Percentiles rank a stretch among this genome's conserved stretches.
phyloP scores from a whole-genome alignment of 108 stramenopile genomes.

The Pinguiococcus pyrenoidosus region DNA sequence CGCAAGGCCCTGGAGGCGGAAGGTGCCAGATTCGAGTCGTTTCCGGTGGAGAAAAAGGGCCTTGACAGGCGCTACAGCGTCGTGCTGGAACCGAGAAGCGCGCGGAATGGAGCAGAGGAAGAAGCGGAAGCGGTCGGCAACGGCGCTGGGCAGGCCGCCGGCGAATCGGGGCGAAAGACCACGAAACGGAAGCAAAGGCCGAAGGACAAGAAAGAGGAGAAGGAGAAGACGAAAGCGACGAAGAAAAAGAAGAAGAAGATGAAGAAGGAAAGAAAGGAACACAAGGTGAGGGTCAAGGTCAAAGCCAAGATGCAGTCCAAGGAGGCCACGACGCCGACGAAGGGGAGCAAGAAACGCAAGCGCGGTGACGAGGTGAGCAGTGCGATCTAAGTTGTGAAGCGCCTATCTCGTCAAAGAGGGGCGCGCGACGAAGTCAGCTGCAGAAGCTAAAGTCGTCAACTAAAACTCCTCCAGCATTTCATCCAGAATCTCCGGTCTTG shows the following conservation, averaged over 20 bases:
- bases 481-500: no score
- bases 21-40: no score
- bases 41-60: no score
- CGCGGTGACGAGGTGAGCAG: no score
- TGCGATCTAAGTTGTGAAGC: no score
- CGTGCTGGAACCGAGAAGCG: not conserved
- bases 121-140: not conserved
- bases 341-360: not conserved
- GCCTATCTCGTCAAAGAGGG: no score
- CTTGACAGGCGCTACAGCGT: not conserved
- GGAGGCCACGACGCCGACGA: not conserved
- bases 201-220: not conserved
- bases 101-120: not conserved
- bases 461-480: no score
- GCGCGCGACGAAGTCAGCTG: no score
- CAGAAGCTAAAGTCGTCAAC: no score
- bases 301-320: not conserved
- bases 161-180: not conserved
- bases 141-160: not conserved
- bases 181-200: not conserved
- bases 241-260: not conserved
- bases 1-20: no score
- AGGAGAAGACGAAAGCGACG: not conserved
- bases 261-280: not conserved
- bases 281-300: not conserved